phyloP scores from a whole-genome alignment of 768 basidiomycete genomes.

The Infundibulicybe gibba region DNA sequence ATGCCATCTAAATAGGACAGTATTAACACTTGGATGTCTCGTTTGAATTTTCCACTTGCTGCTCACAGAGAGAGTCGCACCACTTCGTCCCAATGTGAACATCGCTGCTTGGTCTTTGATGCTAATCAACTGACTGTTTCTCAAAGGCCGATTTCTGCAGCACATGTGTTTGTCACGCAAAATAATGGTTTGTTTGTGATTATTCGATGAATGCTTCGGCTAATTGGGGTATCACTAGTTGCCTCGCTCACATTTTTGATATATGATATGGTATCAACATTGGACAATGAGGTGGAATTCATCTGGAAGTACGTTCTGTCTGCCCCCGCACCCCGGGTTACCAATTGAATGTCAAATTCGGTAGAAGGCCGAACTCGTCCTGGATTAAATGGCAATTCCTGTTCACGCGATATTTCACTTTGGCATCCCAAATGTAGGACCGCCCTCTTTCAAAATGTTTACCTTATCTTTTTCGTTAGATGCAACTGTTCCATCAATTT shows the following conservation, averaged over 20 bases:
- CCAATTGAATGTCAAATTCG: not conserved
- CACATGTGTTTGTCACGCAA: too few relatives aligned
- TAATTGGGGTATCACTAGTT: slow-evolving; percentile 10
- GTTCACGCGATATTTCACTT: slow-evolving; percentile 24
- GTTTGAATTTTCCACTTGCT: too few relatives aligned
- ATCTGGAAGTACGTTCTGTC: slow-evolving; percentile 29
- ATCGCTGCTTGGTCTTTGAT: too few relatives aligned
- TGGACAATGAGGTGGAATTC: slow-evolving; percentile 29
- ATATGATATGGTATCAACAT: slow-evolving; percentile 29
- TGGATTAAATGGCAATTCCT: slow-evolving; percentile 27
- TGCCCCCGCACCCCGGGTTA: not conserved
- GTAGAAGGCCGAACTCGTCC: slow-evolving; percentile 13
- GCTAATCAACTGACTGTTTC: too few relatives aligned
- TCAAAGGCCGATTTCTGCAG: too few relatives aligned
- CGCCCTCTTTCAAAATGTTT: not conserved
- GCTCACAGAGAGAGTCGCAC: too few relatives aligned
- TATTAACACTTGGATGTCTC: too few relatives aligned
- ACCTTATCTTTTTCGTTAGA: slow-evolving; percentile 6
- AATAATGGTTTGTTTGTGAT: too few relatives aligned
- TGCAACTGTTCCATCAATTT: slow-evolving; percentile 17
- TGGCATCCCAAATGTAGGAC: slow-evolving; percentile 22
- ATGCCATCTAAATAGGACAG: too few relatives aligned
- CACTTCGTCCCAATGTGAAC: too few relatives aligned
- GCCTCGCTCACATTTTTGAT: slow-evolving; percentile 26
- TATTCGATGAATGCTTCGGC: too few relatives aligned